Conservation (phyloP, 78 protist species). For the Chrysochromulina parva region DNA sequence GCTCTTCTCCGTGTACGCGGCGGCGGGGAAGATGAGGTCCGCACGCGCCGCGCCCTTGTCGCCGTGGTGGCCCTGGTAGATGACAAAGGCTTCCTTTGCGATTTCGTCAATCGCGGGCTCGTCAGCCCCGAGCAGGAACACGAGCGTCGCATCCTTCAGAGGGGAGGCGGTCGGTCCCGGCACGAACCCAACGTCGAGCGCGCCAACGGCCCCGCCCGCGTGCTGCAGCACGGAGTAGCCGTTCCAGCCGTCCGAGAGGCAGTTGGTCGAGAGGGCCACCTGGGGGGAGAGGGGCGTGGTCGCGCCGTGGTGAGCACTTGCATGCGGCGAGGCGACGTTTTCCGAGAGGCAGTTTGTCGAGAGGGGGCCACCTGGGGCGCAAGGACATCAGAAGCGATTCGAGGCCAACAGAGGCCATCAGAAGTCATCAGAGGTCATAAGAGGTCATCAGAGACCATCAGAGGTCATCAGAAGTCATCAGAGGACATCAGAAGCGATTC, state of each 20-base stretch:
- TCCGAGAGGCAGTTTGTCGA: too few species aligned
- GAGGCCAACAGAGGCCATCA: too few species aligned
- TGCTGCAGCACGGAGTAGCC: constrained; percentile 35
- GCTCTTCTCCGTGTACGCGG: constrained; percentile 73
- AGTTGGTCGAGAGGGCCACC: constrained; percentile 30
- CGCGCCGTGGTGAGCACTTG: too few species aligned
- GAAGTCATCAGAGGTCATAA: too few species aligned
- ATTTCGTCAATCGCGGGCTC: background rate
- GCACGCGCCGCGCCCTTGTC: constrained; percentile 57
- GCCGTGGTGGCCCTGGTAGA: constrained; percentile 63
- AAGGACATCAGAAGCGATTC: too few species aligned
- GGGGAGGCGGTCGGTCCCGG: constrained; percentile 16
- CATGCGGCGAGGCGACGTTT: too few species aligned
- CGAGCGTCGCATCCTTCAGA: background rate
- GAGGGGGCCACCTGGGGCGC: too few species aligned
- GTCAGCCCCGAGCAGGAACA: constrained; percentile 53
- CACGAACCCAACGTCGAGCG: constrained; percentile 67
- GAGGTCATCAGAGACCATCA: too few species aligned
- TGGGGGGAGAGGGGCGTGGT: constrained; percentile 19
- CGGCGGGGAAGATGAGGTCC: constrained; percentile 68
- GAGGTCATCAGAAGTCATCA: too few species aligned
- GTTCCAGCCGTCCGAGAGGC: constrained; percentile 29
- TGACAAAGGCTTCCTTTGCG: constrained; percentile 32
- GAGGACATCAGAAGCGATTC: too few species aligned
- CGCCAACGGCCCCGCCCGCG: constrained; percentile 50